A percentile compares a stretch with the other conserved stretches of the same genome.
These are phyloP conservation scores for Saxispiralis lemnorum DNA, from an alignment of 495 filamentous ascomycete genomes.

Conservation along the genomic window DNA sequence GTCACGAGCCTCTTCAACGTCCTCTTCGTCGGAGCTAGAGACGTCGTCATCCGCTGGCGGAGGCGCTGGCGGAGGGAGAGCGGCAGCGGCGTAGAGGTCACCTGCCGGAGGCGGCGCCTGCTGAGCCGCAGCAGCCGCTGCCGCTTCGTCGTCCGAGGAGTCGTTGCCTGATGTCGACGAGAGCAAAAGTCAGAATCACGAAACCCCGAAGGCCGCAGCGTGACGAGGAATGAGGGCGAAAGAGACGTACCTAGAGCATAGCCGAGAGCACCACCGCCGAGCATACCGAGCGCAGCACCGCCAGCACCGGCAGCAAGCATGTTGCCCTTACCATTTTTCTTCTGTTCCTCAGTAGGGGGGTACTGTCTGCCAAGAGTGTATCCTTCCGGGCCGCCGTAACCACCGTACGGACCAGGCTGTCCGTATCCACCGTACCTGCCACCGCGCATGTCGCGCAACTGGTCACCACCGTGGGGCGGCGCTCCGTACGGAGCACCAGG, in stretches of 20 bases:
- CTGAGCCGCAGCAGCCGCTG: background rate
- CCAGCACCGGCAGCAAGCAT: conserved; percentile 1
- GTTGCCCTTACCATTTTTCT: background rate
- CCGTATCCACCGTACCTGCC: background rate
- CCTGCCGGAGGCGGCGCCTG: background rate
- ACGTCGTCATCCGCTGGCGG: conserved; percentile 9
- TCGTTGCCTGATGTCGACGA: background rate
- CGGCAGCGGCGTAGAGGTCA: background rate
- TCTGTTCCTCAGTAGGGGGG: background rate
- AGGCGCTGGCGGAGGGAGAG: background rate
- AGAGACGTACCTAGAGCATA: conserved; percentile 1
- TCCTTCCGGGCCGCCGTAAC: conserved; percentile 9
- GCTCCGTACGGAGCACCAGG: conserved; percentile 4
- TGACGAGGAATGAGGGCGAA: background rate
- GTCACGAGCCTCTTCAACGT: conserved; percentile 1
- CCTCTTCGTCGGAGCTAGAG: background rate
- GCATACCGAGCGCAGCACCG: background rate
- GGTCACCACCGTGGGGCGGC: conserved; percentile 4
- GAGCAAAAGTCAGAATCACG: background rate
- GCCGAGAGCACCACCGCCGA: conserved; percentile 1
- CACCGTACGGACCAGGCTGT: conserved; percentile 1
- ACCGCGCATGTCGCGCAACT: background rate
- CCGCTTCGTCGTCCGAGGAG: background rate
- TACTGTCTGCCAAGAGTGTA: background rate
- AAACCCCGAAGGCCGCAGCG: background rate